phyloP scores from a whole-genome alignment of 331 rosid genomes.

The Prunus yedoensis region DNA sequence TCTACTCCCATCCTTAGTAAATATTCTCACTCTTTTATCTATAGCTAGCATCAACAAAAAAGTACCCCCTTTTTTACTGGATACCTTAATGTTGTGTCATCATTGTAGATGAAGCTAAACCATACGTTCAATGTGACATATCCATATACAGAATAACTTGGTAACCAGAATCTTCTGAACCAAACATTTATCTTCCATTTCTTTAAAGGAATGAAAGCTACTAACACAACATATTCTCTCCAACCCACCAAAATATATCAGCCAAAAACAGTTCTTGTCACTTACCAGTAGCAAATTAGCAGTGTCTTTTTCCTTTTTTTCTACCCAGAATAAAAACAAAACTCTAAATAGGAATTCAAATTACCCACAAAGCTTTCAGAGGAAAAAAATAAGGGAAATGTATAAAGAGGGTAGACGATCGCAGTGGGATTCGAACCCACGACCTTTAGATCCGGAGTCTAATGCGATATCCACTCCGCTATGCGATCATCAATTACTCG shows the following conservation, averaged over 20 bases:
- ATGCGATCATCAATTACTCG: slow-evolving; percentile 47
- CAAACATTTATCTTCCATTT: neutral
- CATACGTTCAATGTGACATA: neutral
- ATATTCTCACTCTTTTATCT: neutral
- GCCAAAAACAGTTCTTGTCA: neutral
- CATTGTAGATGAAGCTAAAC: neutral
- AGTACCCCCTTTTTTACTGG: neutral
- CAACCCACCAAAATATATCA: neutral
- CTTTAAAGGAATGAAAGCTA: neutral
- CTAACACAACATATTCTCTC: neutral
- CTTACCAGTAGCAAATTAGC: neutral
- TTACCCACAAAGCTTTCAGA: neutral
- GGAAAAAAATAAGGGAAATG: neutral
- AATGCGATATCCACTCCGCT: slow-evolving; percentile 99
- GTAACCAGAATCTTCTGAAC: neutral
- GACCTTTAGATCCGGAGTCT: slow-evolving; percentile 99
- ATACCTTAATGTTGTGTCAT: neutral
- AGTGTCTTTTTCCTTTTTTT: neutral
- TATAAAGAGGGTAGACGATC: slow-evolving; percentile 30
- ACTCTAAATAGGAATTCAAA: neutral
- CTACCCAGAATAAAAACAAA: neutral
- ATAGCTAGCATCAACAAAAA: neutral
- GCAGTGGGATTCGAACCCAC: slow-evolving; percentile 99
- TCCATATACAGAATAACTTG: neutral
- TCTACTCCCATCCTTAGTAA: neutral